Evolutionary conservation across 768 basidiomycete genomes (phyloP), one percentile per base, ranked within the genome.

Genomic region (Kockovaella imperatae): DNA sequence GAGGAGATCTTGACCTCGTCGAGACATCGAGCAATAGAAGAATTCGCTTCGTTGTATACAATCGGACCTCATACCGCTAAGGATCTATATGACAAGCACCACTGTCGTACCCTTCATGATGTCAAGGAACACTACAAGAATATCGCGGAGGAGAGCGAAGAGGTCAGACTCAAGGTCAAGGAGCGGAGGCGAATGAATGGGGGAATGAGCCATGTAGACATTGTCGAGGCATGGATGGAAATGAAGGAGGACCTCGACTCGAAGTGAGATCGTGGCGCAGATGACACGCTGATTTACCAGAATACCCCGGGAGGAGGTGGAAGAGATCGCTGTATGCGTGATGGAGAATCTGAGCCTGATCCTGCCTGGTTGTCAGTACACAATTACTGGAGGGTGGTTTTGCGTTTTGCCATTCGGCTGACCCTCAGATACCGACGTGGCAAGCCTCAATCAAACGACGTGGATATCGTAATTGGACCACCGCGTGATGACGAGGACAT

Each of bases 381-480:
- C 83, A 4, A 79, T 95, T 32, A 84, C 79, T 31, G 90, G 89
- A 60, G 85, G 89, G 87, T 86, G 42, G 54, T 80, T 72, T 7
- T 29, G 43, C 23, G 14, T 17, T 17, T 21, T 43, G 26, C 18
- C 26, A 39, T 3, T n/a, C 8, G 6, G 17, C 14, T 4, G 21
- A 13, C 29, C 21, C 5, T n/a, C 47, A 89, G 88, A 4, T 87
- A 90, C 71, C 80, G 91, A 24, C 74, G 90, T 47, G 90, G 90
- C 1, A 93, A 93, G 67, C 60, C 72, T 2, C 72, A 80, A 51
- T 86, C 83, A 61, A 86, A 84, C 59, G 90, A 95, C 63, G 81
- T 89, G 25, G 90, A 96, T 60, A 84, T 96, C 47, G 79, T 95
- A 1, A 83, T 93, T 63, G 84, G 82, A 29, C 86, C 90, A 60